phyloP scores from a whole-genome alignment of 805 yeast species.

The Yamadazyma takamatsuzukensis region DNA sequence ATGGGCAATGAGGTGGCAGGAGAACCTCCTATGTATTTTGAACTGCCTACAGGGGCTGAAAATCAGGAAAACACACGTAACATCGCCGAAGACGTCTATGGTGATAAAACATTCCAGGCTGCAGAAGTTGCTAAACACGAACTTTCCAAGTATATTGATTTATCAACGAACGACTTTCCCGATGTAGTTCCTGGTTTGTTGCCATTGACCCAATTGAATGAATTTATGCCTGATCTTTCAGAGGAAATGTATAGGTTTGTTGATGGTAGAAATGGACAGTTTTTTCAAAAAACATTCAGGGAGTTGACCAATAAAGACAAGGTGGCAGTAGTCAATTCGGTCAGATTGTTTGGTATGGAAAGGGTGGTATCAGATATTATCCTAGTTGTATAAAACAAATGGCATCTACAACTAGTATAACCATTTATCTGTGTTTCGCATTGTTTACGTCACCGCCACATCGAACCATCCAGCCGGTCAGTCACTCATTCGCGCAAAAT shows the following conservation, averaged over 20 bases:
- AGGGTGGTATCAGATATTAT: too few relatives aligned
- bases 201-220: slow-evolving; percentile 9
- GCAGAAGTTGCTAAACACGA: slow-evolving; percentile 18
- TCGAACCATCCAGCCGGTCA: too few relatives aligned
- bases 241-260: too few relatives aligned
- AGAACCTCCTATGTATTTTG: slow-evolving; percentile 9
- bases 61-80: slow-evolving; percentile 11
- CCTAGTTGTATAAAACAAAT: too few relatives aligned
- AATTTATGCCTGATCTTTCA: slow-evolving; percentile 5
- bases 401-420: too few relatives aligned
- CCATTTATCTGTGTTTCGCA: too few relatives aligned
- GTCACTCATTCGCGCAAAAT: too few relatives aligned
- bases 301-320: neutral
- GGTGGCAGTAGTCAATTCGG: slow-evolving; percentile 3
- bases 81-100: slow-evolving; percentile 18
- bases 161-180: slow-evolving; percentile 6
- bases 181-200: slow-evolving; percentile 11
- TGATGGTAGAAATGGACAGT: too few relatives aligned
- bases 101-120: slow-evolving; percentile 10
- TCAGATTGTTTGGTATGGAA: slow-evolving; percentile 4
- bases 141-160: slow-evolving; percentile 12
- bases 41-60: slow-evolving; percentile 15
- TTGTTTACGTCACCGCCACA: too few relatives aligned
- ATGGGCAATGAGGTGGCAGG: slow-evolving; percentile 12
- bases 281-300: too few relatives aligned